Percentiles rank a stretch among this genome's conserved stretches.
phyloP scores from a whole-genome alignment of 441 rosid genomes.

The Jatropha multifida region DNA sequence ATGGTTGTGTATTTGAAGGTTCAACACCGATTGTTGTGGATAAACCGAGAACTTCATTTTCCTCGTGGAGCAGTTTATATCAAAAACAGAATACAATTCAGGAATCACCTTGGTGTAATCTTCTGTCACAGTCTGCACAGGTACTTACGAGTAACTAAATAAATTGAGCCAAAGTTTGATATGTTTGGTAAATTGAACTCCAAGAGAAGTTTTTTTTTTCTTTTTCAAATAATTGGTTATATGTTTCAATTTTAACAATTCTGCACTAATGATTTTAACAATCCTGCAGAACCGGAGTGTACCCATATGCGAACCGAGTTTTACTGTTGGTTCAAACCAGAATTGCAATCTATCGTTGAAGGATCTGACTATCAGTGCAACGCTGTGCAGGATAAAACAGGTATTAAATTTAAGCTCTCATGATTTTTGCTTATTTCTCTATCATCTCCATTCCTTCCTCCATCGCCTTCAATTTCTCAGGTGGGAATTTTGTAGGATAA shows the following conservation, averaged over 20 bases:
- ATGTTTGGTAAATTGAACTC: not conserved
- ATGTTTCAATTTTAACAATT: not conserved
- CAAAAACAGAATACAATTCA: slow-evolving; percentile 44
- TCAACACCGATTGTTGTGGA: slow-evolving; percentile 49
- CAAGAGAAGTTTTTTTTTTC: not conserved
- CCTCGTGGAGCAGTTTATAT: slow-evolving; percentile 39
- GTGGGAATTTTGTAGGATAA: not conserved
- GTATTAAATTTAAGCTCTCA: slow-evolving; percentile 29
- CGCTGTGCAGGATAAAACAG: slow-evolving; percentile 73
- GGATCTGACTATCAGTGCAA: slow-evolving; percentile 48
- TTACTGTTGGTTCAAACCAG: slow-evolving; percentile 60
- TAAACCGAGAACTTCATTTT: slow-evolving; percentile 54
- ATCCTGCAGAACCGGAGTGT: slow-evolving; percentile 54
- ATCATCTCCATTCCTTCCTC: too few relatives aligned
- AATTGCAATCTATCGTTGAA: slow-evolving; percentile 49
- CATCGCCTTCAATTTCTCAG: too few relatives aligned
- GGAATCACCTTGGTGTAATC: slow-evolving; percentile 68
- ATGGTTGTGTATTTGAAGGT: slow-evolving; percentile 36
- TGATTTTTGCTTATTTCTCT: not conserved
- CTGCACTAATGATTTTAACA: slow-evolving; percentile 7
- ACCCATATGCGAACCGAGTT: slow-evolving; percentile 33
- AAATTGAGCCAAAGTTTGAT: not conserved
- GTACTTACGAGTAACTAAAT: slow-evolving; percentile 26
- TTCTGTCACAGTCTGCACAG: slow-evolving; percentile 67
- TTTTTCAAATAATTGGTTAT: not conserved